phyloP scores from a whole-genome alignment of 2,329 filamentous ascomycete genomes.

The Colletotrichum lindemuthianum region DNA sequence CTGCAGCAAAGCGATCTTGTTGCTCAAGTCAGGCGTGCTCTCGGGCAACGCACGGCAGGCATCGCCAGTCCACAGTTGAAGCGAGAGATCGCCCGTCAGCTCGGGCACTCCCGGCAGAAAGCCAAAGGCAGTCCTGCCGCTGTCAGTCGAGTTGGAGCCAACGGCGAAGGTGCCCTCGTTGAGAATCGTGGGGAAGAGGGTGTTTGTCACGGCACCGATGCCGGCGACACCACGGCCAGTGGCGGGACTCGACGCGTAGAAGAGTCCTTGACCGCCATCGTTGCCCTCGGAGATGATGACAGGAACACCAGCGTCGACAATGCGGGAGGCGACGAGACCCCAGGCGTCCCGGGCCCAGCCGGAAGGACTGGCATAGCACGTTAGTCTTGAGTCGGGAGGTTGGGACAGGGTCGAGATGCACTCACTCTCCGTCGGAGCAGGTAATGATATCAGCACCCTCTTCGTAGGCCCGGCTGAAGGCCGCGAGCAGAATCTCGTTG shows the following conservation, averaged over 20 bases:
- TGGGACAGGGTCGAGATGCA: slow-evolving; percentile 37
- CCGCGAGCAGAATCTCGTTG: slow-evolving; percentile 53
- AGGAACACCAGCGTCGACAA: slow-evolving; percentile 43
- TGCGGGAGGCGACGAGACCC: slow-evolving; percentile 40
- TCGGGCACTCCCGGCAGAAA: slow-evolving; percentile 10
- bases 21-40: slow-evolving; percentile 51
- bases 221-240: slow-evolving; percentile 34
- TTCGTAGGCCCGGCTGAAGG: slow-evolving; percentile 54
- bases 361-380: slow-evolving; percentile 33
- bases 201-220: slow-evolving; percentile 41
- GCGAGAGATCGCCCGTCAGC: slow-evolving; percentile 26
- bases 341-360: slow-evolving; percentile 44
- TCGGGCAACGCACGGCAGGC: slow-evolving; percentile 40
- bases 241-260: slow-evolving; percentile 39
- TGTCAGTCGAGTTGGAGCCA: slow-evolving; percentile 8
- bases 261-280: slow-evolving; percentile 38
- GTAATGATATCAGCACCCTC: slow-evolving; percentile 50
- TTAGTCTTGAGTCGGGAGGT: slow-evolving; percentile 36
- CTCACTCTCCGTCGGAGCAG: slow-evolving; percentile 40
- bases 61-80: slow-evolving; percentile 35
- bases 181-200: slow-evolving; percentile 17
- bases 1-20: slow-evolving; percentile 52
- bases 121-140: slow-evolving; percentile 10
- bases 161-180: slow-evolving; percentile 21
- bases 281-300: slow-evolving; percentile 44